A percentile compares a stretch with the other conserved stretches of the same genome.
Evolutionary conservation across 148 eudicot species (phyloP).

Genomic region (Mesembryanthemum crystallinum): DNA sequence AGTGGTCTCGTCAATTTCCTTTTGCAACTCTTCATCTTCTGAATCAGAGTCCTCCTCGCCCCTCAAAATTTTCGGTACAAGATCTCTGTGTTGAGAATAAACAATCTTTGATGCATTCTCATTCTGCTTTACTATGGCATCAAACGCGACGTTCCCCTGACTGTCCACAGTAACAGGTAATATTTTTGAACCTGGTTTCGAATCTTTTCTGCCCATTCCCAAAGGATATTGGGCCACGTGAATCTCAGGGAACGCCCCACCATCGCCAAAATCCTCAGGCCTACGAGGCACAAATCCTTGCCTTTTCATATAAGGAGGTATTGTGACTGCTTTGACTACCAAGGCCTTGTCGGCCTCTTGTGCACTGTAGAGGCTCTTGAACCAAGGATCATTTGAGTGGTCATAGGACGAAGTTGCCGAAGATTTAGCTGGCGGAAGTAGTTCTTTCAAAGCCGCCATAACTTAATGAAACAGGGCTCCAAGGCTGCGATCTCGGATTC

Average conservation of each 20-base stretch:
- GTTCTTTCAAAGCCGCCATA: slow-evolving; percentile 63
- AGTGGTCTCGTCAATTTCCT: slow-evolving; percentile 75
- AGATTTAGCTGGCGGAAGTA: slow-evolving; percentile 66
- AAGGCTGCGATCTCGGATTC: not conserved
- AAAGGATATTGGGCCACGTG: slow-evolving; percentile 72
- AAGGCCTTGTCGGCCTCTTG: slow-evolving; percentile 49
- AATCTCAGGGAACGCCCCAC: slow-evolving; percentile 88
- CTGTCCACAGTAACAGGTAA: slow-evolving; percentile 73
- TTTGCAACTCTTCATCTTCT: slow-evolving; percentile 51
- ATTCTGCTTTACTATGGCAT: slow-evolving; percentile 76
- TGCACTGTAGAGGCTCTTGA: slow-evolving; percentile 56
- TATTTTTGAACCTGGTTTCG: slow-evolving; percentile 50
- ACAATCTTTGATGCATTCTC: slow-evolving; percentile 80
- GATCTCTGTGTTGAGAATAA: slow-evolving; percentile 62
- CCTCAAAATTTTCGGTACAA: slow-evolving; percentile 63
- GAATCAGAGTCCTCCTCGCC: slow-evolving; percentile 42
- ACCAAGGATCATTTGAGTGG: slow-evolving; percentile 82
- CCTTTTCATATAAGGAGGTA: slow-evolving; percentile 60
- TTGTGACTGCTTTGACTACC: slow-evolving; percentile 35
- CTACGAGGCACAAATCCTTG: slow-evolving; percentile 61
- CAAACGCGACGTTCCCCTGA: slow-evolving; percentile 67
- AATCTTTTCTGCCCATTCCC: slow-evolving; percentile 70
- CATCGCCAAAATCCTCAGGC: slow-evolving; percentile 83
- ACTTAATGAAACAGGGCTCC: not conserved
- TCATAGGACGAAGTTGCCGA: slow-evolving; percentile 45